Conservation (phyloP, 768 basidiomycete genomes). For the Crucibulum laeve region DNA sequence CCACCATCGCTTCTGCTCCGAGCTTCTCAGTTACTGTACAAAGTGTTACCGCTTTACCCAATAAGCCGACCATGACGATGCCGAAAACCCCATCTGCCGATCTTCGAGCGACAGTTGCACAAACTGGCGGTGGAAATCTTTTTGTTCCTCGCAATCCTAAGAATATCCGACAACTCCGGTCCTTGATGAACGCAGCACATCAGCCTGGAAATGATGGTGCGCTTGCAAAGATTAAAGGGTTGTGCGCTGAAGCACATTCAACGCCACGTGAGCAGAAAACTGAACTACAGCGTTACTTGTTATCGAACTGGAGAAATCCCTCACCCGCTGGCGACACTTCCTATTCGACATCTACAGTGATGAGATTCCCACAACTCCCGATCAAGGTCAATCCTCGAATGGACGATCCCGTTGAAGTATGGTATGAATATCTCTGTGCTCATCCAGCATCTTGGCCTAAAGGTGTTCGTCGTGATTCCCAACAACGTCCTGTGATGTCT, state of each 20-base stretch:
- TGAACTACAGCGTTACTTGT: constrained; percentile 35
- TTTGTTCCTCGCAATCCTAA: constrained; percentile 15
- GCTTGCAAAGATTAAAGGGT: constrained; percentile 35
- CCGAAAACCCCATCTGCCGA: not conserved
- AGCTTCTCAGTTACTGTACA: too few relatives aligned
- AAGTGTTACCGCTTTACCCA: too few relatives aligned
- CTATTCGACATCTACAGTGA: not conserved
- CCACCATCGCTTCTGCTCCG: not conserved
- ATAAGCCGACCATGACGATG: not conserved
- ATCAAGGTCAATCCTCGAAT: constrained; percentile 38
- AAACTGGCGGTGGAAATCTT: not conserved
- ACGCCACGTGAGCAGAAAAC: constrained; percentile 41
- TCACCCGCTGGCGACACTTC: constrained; percentile 15
- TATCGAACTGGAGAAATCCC: constrained; percentile 42
- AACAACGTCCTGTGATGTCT: constrained; percentile 29
- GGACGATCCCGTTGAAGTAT: constrained; percentile 41
- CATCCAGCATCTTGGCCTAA: constrained; percentile 44
- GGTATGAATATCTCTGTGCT: constrained; percentile 39
- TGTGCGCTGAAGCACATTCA: constrained; percentile 40
- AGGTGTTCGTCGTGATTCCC: constrained; percentile 36
- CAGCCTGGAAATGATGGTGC: constrained; percentile 36
- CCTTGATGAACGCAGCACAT: constrained; percentile 37
- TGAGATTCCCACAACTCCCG: constrained; percentile 6
- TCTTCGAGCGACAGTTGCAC: not conserved
- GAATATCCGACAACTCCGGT: constrained; percentile 35